Percentiles rank a stretch among this genome's conserved stretches.
Conservation (phyloP, 805 yeast genomes). For the Kodamaea sagamina region DNA sequence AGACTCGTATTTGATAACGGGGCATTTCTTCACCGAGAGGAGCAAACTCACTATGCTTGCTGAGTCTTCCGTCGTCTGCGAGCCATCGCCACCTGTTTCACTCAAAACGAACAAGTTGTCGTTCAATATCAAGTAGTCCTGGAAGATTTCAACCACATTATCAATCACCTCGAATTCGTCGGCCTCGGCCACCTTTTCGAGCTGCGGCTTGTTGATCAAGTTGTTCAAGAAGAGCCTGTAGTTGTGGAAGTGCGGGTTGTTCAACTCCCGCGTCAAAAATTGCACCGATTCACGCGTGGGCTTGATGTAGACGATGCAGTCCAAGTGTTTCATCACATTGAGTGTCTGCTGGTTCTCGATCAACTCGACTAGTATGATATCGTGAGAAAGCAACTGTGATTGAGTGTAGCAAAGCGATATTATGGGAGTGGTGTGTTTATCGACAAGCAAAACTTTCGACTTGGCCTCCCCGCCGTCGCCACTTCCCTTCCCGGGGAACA, state of each 20-base stretch:
- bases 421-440: constrained; percentile 75
- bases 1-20: constrained; percentile 75
- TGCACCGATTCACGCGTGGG: constrained; percentile 70
- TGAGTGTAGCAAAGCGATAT: constrained; percentile 91
- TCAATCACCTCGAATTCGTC: constrained; percentile 83
- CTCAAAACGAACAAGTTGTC: constrained; percentile 54
- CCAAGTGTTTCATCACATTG: constrained; percentile 63
- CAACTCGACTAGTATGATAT: constrained; percentile 77
- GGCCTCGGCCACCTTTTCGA: constrained; percentile 86
- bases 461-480: constrained; percentile 27
- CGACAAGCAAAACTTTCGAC: constrained; percentile 78
- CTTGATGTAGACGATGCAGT: constrained; percentile 75
- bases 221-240: constrained; percentile 83
- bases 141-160: constrained; percentile 79
- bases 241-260: constrained; percentile 73
- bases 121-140: constrained; percentile 78
- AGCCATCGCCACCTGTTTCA: constrained; percentile 15
- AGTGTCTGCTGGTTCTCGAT: constrained; percentile 60
- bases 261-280: constrained; percentile 63
- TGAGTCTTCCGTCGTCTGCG: constrained; percentile 34
- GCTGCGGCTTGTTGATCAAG: constrained; percentile 67
- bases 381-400: constrained; percentile 75
- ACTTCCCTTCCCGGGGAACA: constrained; percentile 22
- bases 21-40: constrained; percentile 73
- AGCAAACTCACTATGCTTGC: constrained; percentile 53